Base-by-base conservation (phyloP, 2,329 filamentous ascomycete species). In the Fusarium udum region DNA sequence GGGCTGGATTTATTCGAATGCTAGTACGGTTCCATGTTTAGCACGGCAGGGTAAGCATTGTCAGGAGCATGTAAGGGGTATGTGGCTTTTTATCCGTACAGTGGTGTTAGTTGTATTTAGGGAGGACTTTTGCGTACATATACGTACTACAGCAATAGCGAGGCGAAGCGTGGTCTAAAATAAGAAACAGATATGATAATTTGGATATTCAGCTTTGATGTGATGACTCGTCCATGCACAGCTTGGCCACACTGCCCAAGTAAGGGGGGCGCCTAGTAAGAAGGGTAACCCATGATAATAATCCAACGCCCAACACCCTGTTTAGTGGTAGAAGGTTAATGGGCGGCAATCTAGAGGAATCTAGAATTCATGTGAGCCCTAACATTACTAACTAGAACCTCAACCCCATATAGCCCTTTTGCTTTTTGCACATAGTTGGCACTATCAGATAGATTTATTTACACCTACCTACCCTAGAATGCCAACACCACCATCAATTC, bases 91-190 rank as follows among this genome's bases (percentile, higher is more conserved):
- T 28, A 28, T 28, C 26, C 26, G 43, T 68, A 40, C 24, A n/a
- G 32, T 36, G 31, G 36, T 61, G 40, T 22, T 40, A 24, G 40
- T 46, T 32, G 42, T n/a, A 46, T 40, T 48, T 28, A 31, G 51
- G 31, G 61, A 53, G 45, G 63, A 34, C 18, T 51, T 51, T 36
- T 49, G 39, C 34, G 45, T 49, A 36, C 37, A 55, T 31, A 31
- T 59, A 59, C 22, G 48, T 42, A 28, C 61, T 52, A 48, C 42
- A 43, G 56, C 40, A 63, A 46, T 40, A 68, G 55, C 67, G 57
- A 69, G 51, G 60, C 58, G 48, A 58, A 65, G 31, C 42, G 39
- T 31, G 59, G 57, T 58, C 36, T 36, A 67, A 73, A 61, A 56
- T n/a, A 56, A 37, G 43, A 42, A 64, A 66, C 24, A 37, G 24